Evolutionary conservation across 1,139 yeast species (phyloP), one percentile per base, ranked within the genome.

Genomic region (Suhomyces terraborum): DNA sequence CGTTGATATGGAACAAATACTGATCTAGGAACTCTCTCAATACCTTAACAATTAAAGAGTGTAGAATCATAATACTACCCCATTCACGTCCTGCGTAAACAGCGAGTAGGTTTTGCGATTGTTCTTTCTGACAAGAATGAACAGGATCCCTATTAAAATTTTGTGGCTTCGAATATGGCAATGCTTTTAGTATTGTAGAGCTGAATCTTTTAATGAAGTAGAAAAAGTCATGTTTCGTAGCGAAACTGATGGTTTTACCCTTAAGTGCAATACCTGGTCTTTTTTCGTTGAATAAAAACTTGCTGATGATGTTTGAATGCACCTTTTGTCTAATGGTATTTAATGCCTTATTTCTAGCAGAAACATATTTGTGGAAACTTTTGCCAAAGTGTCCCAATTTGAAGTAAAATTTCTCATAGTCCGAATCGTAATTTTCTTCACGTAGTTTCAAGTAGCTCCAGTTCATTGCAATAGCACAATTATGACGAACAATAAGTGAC

Each of bases 341-440:
- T 20, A 57, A 47, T 12, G 46, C 48, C 13, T 19, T 25, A 6
- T 24, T 26, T 36, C 68, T 41, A 4, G 26, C n/a, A 3, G 31
- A 20, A 1, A 55, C 45, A 26, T 58, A 42, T 6, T 42, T 34
- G 26, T 56, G 56, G 36, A 53, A 56, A 5, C 47, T 41, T n/a
- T 50, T 51, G 39, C 63, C 68, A 32, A 64, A 53, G 7, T 52
- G 44, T 41, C 61, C 51, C 12, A 61, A 33, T 26, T 52, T 50
- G 37, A 62, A 58, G 62, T 65, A 64, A 32, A 64, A 51, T 19
- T 42, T 29, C 39, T 66, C 71, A 27, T 49, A 50, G 10, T 47
- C 48, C 19, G 28, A 24, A 6, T 24, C 24, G 9, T 20, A 24
- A n/a, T 13, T 6, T 2, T 16, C 8, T 9, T 20, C 13, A 6